Evolutionary conservation across 805 yeast genomes (phyloP).

Genomic region (Pichia eremophila): DNA sequence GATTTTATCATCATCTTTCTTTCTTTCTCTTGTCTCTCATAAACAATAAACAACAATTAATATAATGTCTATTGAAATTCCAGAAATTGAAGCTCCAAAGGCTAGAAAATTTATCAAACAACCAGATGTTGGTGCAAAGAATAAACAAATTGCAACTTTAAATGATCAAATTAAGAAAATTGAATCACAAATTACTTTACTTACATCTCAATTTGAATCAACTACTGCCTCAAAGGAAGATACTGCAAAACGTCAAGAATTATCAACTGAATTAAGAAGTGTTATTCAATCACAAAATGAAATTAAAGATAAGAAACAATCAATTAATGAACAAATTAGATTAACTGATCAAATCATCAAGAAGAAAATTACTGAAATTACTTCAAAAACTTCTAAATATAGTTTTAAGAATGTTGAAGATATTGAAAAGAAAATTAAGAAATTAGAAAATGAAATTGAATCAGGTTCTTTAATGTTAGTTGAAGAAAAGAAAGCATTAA

Average conservation of each 20-base stretch:
- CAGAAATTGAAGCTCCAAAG: conserved; percentile 18
- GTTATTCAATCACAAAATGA: conserved; percentile 32
- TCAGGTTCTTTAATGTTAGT: conserved; percentile 77
- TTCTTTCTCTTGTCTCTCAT: neutral
- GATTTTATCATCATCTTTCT: neutral
- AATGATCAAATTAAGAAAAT: conserved; percentile 55
- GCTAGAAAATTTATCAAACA: conserved; percentile 54
- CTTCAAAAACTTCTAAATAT: conserved; percentile 59
- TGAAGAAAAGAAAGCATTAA: conserved; percentile 77
- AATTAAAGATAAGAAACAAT: conserved; percentile 25
- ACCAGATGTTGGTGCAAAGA: conserved; percentile 62
- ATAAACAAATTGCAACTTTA: conserved; percentile 45
- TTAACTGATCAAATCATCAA: conserved; percentile 60
- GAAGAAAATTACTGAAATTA: conserved; percentile 68
- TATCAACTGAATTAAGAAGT: conserved; percentile 37
- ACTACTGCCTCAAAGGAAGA: conserved; percentile 41
- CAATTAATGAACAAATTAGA: conserved; percentile 55
- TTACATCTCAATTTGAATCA: conserved; percentile 47
- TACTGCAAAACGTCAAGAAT: conserved; percentile 41
- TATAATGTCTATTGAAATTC: conserved; percentile 7
- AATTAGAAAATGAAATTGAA: conserved; percentile 66
- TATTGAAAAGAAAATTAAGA: conserved; percentile 54
- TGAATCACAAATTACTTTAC: conserved; percentile 42
- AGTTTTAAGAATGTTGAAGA: conserved; percentile 60
- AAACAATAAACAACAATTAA: neutral